A percentile compares a stretch with the other conserved stretches of the same genome.
phyloP scores from a whole-genome alignment of 192 early-diverging fungal species.

The Podila minutissima region DNA sequence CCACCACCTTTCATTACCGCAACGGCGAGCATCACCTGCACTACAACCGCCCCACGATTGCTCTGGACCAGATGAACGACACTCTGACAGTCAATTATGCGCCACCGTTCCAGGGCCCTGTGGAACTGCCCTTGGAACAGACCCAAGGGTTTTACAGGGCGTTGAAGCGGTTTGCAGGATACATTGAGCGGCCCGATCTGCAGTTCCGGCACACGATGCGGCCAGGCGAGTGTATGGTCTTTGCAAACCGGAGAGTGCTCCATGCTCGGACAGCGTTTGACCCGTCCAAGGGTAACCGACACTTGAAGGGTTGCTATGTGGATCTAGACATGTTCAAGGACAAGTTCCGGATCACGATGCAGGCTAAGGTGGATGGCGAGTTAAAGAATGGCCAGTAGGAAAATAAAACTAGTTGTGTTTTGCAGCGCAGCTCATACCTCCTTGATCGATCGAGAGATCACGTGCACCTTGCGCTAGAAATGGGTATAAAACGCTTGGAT shows the following conservation, averaged over 20 bases:
- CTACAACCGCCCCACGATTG: conserved; percentile 76
- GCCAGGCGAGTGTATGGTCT: conserved; percentile 76
- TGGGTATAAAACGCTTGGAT: no score
- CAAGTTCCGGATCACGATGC: conserved; percentile 39
- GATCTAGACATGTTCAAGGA: conserved; percentile 69
- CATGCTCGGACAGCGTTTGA: conserved; percentile 86
- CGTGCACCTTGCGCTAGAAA: no score
- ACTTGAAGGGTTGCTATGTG: conserved; percentile 77
- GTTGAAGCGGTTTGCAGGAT: conserved; percentile 66
- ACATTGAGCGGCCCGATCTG: conserved; percentile 65
- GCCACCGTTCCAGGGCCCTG: conserved; percentile 89
- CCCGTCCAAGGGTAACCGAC: conserved; percentile 71
- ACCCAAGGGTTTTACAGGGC: conserved; percentile 72
- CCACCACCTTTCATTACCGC: conserved; percentile 85
- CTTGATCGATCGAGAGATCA: no score
- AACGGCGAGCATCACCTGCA: conserved; percentile 81
- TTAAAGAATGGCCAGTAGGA: not conserved
- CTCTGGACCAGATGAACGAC: conserved; percentile 47
- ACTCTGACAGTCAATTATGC: conserved; percentile 75
- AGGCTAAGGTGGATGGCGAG: conserved; percentile 13
- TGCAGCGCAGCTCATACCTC: no score
- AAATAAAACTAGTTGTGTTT: no score
- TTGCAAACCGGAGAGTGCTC: conserved; percentile 81
- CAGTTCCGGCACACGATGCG: conserved; percentile 68
- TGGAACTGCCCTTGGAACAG: conserved; percentile 52